Evolutionary conservation across 2,329 filamentous ascomycete species (phyloP).

Genomic region (Colletotrichum higginsianum): DNA sequence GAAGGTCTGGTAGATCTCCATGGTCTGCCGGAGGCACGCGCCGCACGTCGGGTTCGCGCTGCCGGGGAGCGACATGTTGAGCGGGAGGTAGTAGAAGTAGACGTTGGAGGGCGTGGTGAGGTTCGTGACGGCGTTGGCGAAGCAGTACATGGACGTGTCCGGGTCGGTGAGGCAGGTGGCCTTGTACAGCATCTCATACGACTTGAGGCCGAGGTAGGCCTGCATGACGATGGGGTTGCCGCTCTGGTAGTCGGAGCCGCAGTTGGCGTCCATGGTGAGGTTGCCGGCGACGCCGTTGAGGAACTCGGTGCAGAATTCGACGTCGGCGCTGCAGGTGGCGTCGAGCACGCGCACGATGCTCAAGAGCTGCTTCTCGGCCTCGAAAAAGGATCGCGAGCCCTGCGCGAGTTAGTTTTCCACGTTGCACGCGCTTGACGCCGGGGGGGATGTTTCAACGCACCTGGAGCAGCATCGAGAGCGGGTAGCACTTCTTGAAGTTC

Average conservation of each 20-base stretch:
- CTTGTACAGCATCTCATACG: conserved; percentile 84
- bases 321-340: conserved; percentile 79
- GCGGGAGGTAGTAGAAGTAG: conserved; percentile 88
- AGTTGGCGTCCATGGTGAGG: conserved; percentile 75
- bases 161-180: conserved; percentile 84
- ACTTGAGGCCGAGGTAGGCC: conserved; percentile 81
- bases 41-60: conserved; percentile 81
- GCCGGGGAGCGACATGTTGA: conserved; percentile 79
- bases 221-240: conserved; percentile 80
- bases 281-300: conserved; percentile 76
- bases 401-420: conserved; percentile 55
- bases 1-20: conserved; percentile 83
- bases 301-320: conserved; percentile 74
- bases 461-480: conserved; percentile 87
- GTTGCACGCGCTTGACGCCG: background rate
- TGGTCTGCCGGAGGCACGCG: conserved; percentile 82
- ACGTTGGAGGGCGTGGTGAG: conserved; percentile 76
- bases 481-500: conserved; percentile 82
- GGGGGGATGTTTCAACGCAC: conserved; percentile 60
- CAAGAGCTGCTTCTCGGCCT: conserved; percentile 78
- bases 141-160: conserved; percentile 79
- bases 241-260: conserved; percentile 77
- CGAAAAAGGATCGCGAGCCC: conserved; percentile 89
- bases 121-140: conserved; percentile 88
- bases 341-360: conserved; percentile 85